Evolutionary conservation across 768 basidiomycete species (phyloP), one percentile per base, ranked within the genome.

Genomic region (Mycena vitilis): DNA sequence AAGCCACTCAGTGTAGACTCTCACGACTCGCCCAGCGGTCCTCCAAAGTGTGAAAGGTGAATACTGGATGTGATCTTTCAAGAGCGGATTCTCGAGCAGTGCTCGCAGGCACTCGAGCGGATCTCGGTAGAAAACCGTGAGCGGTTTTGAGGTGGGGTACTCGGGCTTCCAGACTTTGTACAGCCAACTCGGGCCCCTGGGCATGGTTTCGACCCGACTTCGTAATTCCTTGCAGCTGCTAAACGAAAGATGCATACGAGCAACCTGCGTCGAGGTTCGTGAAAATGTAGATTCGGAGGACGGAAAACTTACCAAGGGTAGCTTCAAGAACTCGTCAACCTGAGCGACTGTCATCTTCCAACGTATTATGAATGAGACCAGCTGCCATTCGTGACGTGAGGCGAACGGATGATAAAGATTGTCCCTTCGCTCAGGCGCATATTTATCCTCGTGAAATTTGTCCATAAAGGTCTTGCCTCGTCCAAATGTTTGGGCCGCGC

Each of bases 1-100:
- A 45, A 75, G 55, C 74, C 73, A 77, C 47, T 78, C 73, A 8
- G 34, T 66, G 42, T 76, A 78, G 8, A 74, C 59, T 5, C 66
- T 48, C 23, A 65, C 59, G 6, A 73, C 15, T 20, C 56, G 34
- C 30, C 44, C 71, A 15, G 70, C 68, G 2, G 47, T 65, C 13
- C 44, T 55, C 47, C 60, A 76, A 9, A 76, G 53, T 5, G 59
- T 36, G 6, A 66, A 63, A 30, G 72, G 74, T 1, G 53, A 47
- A 34, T 16, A 63, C 18, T 55, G 42, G 2, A 63, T 22, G n/a
- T 20, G 22, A 34, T 63, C 62, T 10, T 55, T 40, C 5, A 63
- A 5, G 9, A 63, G n/a, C 3, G 62, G 62, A 48, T 63, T 63
- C 2, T 20, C 16, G 2, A 63, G 52, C 13, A 63, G 40, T 0